These are phyloP conservation scores for Trichophyton simii DNA, from an alignment of 2,329 filamentous ascomycete species.

Conservation along the genomic window DNA sequence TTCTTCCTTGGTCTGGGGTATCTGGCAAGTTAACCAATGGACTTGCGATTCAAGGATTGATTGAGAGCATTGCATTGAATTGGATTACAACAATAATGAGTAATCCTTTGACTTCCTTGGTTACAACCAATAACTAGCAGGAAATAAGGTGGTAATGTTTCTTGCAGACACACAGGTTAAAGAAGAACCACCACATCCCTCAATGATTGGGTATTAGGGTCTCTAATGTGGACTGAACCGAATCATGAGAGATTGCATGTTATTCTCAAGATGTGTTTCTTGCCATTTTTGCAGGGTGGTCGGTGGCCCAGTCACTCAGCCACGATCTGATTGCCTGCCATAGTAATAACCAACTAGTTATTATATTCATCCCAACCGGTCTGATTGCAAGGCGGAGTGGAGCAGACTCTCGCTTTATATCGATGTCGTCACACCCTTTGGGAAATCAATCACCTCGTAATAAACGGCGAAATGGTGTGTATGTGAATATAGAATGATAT, in stretches of 20 bases:
- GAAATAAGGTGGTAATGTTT: neutral
- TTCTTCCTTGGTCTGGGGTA: neutral
- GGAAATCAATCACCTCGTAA: neutral
- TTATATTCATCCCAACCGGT: neutral
- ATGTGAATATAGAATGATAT: neutral
- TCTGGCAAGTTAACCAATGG: neutral
- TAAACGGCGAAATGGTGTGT: neutral
- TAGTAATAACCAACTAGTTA: too few species aligned
- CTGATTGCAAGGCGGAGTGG: neutral
- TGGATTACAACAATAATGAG: neutral
- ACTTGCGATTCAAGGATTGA: neutral
- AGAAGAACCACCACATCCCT: neutral
- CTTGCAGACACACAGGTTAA: neutral
- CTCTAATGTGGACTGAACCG: neutral
- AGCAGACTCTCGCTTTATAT: neutral
- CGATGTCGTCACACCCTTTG: neutral
- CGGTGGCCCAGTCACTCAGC: constrained; percentile 1
- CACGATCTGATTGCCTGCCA: neutral
- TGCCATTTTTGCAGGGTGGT: neutral
- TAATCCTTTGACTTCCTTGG: neutral
- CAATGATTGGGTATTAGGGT: neutral
- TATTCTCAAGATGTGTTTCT: neutral
- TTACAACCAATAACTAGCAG: neutral
- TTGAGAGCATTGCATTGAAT: neutral
- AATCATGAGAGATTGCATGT: neutral